Percentiles rank a stretch among this genome's conserved stretches.
phyloP scores from a whole-genome alignment of 305 asterid genomes.

The Ajuga reptans region DNA sequence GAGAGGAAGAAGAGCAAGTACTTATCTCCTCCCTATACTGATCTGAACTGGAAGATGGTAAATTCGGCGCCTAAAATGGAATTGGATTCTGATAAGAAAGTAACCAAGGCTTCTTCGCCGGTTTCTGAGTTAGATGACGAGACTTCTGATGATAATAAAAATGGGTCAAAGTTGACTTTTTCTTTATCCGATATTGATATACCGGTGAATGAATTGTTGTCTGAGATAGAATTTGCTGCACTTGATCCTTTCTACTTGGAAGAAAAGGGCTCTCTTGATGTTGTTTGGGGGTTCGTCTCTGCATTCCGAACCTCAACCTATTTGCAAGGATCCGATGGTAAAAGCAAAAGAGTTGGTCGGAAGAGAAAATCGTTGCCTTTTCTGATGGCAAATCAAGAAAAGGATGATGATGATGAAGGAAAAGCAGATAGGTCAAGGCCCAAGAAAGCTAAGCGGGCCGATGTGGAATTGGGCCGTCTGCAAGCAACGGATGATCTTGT shows the following conservation, averaged over 20 bases:
- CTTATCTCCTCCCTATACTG: slow-evolving; percentile 65
- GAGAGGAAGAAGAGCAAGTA: slow-evolving; percentile 81
- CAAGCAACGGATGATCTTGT: slow-evolving; percentile 21
- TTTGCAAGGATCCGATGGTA: slow-evolving; percentile 26
- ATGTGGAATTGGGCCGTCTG: slow-evolving; percentile 10
- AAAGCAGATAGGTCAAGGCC: not conserved
- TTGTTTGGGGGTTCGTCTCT: slow-evolving; percentile 35
- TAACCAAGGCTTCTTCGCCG: slow-evolving; percentile 26
- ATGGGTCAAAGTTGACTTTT: not conserved
- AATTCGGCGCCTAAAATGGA: slow-evolving; percentile 28
- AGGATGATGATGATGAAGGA: not conserved
- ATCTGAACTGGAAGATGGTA: slow-evolving; percentile 23
- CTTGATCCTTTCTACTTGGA: slow-evolving; percentile 29
- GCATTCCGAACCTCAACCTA: slow-evolving; percentile 46
- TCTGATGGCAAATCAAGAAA: slow-evolving; percentile 9
- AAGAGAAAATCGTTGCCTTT: slow-evolving; percentile 29
- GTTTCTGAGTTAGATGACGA: slow-evolving; percentile 3
- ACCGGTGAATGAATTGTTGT: slow-evolving; percentile 30
- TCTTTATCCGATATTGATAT: slow-evolving; percentile 27
- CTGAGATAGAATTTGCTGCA: slow-evolving; percentile 39
- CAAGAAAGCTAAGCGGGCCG: not conserved
- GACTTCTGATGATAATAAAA: slow-evolving; percentile 3
- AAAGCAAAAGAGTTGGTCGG: slow-evolving; percentile 17
- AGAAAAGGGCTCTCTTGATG: slow-evolving; percentile 31
- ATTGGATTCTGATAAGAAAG: slow-evolving; percentile 28